phyloP scores from a whole-genome alignment of 1,139 yeast genomes.

The Eremothecium coryli region DNA sequence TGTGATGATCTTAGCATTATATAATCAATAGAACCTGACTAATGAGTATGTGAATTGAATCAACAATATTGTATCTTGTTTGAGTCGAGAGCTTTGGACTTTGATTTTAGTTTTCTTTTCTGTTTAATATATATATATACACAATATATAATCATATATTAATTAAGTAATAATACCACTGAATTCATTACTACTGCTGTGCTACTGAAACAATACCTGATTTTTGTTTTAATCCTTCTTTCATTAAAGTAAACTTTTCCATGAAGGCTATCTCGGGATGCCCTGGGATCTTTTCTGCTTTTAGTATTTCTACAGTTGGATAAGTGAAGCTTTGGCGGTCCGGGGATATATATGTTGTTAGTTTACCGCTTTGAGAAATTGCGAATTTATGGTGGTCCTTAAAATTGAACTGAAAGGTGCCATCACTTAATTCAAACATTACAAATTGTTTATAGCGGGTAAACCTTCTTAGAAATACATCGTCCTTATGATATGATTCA shows the following conservation, averaged over 20 bases:
- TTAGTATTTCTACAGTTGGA: slow-evolving; percentile 50
- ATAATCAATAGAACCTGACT: too few relatives aligned
- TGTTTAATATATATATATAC: neutral
- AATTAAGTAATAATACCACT: too few relatives aligned
- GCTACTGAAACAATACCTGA: slow-evolving; percentile 22
- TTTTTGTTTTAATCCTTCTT: slow-evolving; percentile 30
- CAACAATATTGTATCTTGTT: slow-evolving; percentile 1
- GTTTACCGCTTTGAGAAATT: slow-evolving; percentile 63
- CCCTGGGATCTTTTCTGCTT: slow-evolving; percentile 54
- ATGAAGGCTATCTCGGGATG: slow-evolving; percentile 46
- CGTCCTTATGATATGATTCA: slow-evolving; percentile 42
- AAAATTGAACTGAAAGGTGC: slow-evolving; percentile 87
- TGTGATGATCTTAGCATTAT: too few relatives aligned
- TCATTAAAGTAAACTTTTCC: slow-evolving; percentile 33
- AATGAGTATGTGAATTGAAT: too few relatives aligned
- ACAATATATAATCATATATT: neutral
- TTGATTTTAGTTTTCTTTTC: neutral
- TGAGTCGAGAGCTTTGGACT: neutral
- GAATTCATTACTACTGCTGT: slow-evolving; percentile 1
- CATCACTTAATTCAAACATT: slow-evolving; percentile 90
- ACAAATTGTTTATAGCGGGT: slow-evolving; percentile 70
- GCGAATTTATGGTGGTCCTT: slow-evolving; percentile 90
- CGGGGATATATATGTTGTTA: slow-evolving; percentile 76
- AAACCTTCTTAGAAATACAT: slow-evolving; percentile 70
- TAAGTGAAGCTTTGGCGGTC: slow-evolving; percentile 64